phyloP scores from a whole-genome alignment of 2,329 filamentous ascomycete species.

The Calonectria henricotiae region DNA sequence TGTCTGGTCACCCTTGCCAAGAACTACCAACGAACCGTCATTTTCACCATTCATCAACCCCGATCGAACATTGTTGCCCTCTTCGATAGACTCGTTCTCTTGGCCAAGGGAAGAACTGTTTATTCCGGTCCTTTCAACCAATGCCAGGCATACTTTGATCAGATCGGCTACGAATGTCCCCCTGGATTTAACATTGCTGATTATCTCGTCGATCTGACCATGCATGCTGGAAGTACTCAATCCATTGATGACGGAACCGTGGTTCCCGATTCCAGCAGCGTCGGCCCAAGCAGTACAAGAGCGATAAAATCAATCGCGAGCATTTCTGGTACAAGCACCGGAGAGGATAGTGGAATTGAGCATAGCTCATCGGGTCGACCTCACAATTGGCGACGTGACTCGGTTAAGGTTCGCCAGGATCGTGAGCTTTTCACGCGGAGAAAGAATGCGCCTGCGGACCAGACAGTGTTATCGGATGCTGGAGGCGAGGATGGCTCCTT shows the following conservation, averaged over 20 bases:
- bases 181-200: constrained; percentile 99
- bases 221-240: constrained; percentile 85
- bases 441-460: constrained; percentile 72
- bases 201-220: constrained; percentile 96
- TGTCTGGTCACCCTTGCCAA: constrained; percentile 95
- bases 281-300: constrained; percentile 88
- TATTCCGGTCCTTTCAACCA: constrained; percentile 92
- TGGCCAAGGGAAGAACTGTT: constrained; percentile 91
- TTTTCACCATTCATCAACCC: constrained; percentile 98
- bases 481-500: constrained; percentile 70
- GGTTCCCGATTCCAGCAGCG: constrained; percentile 73
- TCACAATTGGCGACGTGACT: constrained; percentile 81
- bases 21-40: constrained; percentile 95
- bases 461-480: constrained; percentile 74
- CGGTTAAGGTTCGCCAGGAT: constrained; percentile 89
- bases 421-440: constrained; percentile 91
- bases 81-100: constrained; percentile 92
- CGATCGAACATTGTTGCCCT: constrained; percentile 98
- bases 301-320: constrained; percentile 94
- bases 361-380: constrained; percentile 75
- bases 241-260: constrained; percentile 71
- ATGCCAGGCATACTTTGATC: constrained; percentile 94
- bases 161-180: constrained; percentile 92
- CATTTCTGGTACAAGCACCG: constrained; percentile 82
- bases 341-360: constrained; percentile 76